Evolutionary conservation across 345 rosid species (phyloP).

Genomic region (Eucalyptus cloeziana): DNA sequence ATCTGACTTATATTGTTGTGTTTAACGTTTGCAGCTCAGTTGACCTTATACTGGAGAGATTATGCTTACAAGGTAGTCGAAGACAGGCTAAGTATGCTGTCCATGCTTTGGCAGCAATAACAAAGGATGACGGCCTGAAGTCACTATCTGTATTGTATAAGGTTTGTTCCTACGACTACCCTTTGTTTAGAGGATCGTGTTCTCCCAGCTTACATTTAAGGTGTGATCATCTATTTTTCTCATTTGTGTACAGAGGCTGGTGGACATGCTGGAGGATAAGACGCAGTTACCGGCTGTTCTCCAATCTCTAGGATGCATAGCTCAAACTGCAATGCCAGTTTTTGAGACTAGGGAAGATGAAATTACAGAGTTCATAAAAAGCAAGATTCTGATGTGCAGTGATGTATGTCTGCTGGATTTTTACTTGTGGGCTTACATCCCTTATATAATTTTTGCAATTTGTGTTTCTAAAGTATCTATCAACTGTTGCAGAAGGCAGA

Average conservation of each 20-base stretch:
- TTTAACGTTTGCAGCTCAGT: slow-evolving; percentile 54
- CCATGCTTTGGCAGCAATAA: slow-evolving; percentile 93
- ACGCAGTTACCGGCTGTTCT: slow-evolving; percentile 84
- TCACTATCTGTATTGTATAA: slow-evolving; percentile 94
- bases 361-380: slow-evolving; percentile 62
- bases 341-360: slow-evolving; percentile 94
- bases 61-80: slow-evolving; percentile 92
- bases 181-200: neutral
- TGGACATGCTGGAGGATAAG: slow-evolving; percentile 88
- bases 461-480: slow-evolving; percentile 5
- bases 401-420: slow-evolving; percentile 35
- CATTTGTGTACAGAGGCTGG: slow-evolving; percentile 64
- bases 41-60: slow-evolving; percentile 84
- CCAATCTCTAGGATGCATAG: slow-evolving; percentile 94
- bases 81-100: slow-evolving; percentile 97
- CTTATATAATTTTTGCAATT: neutral
- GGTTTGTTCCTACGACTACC: slow-evolving; percentile 22
- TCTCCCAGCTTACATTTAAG: neutral
- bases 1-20: neutral
- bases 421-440: neutral
- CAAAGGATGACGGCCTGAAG: slow-evolving; percentile 93
- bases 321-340: slow-evolving; percentile 93
- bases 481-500: slow-evolving; percentile 51
- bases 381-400: slow-evolving; percentile 50
- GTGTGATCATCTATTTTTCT: slow-evolving; percentile 1